A percentile compares a stretch with the other conserved stretches of the same genome.
These are phyloP conservation scores for Pistacia vera DNA, from an alignment of 345 rosid species.

Conservation along the genomic window DNA sequence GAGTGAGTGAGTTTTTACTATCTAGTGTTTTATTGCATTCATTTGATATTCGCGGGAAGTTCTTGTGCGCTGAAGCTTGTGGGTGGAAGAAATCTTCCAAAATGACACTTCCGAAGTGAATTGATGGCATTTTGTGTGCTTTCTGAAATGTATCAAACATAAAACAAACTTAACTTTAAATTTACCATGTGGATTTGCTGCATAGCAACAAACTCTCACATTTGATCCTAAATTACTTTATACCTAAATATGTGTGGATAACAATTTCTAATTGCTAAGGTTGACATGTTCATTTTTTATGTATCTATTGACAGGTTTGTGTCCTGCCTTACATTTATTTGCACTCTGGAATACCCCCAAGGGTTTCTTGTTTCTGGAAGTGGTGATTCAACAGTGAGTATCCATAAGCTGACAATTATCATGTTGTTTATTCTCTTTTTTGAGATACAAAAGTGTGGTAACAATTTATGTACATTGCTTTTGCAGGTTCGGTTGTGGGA, in stretches of 20 bases:
- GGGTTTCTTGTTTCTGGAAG: conserved; percentile 91
- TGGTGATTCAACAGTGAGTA: conserved; percentile 89
- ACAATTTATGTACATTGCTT: conserved; percentile 16
- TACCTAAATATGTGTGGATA: not conserved
- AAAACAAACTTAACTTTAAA: not conserved
- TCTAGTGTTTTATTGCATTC: not conserved
- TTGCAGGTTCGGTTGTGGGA: conserved; percentile 93
- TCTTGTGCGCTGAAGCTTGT: not conserved
- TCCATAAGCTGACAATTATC: conserved; percentile 16
- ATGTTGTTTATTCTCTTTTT: conserved; percentile 10
- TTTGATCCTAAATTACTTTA: conserved; percentile 8
- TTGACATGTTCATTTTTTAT: not conserved
- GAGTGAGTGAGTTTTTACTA: conserved; percentile 69
- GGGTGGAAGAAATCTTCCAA: not conserved
- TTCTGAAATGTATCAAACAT: not conserved
- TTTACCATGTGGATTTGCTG: not conserved
- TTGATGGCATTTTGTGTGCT: not conserved
- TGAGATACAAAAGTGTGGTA: conserved; percentile 6
- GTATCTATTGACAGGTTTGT: conserved; percentile 58
- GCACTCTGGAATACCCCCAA: conserved; percentile 47
- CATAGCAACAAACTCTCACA: no score
- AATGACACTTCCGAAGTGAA: not conserved
- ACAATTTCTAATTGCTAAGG: not conserved
- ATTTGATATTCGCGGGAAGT: not conserved
- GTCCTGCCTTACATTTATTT: conserved; percentile 72